Base-by-base conservation (phyloP, 2,329 filamentous ascomycete species). In the Hypoxylon sp. region DNA sequence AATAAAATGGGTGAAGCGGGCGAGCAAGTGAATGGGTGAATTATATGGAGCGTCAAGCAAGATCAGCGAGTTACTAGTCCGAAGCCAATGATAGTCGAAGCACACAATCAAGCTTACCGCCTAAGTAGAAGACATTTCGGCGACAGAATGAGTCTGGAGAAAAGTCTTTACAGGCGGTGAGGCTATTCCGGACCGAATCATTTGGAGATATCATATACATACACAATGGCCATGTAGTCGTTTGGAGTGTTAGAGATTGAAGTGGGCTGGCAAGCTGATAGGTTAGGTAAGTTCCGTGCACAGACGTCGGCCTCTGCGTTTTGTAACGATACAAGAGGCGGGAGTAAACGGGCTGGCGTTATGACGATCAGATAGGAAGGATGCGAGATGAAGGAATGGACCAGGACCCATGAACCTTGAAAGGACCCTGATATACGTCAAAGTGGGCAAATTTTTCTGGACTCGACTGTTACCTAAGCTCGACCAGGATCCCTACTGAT, bases 341-440 rank as follows among this genome's bases (percentile, higher is more conserved):
- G 66, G 51, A 56, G 54, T 61, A 62, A 59, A 65, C 54, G 56
- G 59, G 59, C 48, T 59, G 54, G 17, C 39, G 24, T 50, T 68
- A 58, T 63, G 65, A 65, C 62, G 63, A 68, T 68, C 65, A 66
- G 65, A 68, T 68, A 63, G 22, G 63, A 63, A 66, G 55, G 65
- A 66, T 68, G 63, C 55, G 60, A 66, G 62, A 68, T 65, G 65
- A 66, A 68, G 59, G 65, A 64, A 69, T 57, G 15, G 52, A 57
- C 61, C 49, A 55, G 67, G 65, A 47, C 57, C 67, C 67, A 66
- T 69, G 67, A 60, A 24, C 67, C 67, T 64, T 69, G 67, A 59
- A 30, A 60, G 65, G 67, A 69, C 67, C 67, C 67, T 69, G 58
- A 68, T 69, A 65, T 62, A 56, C 62, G 24, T 59, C 13, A 57